Evolutionary conservation across 2,329 filamentous ascomycete species (phyloP), one percentile per base, ranked within the genome.

Genomic region (Juglanconis juglandina): DNA sequence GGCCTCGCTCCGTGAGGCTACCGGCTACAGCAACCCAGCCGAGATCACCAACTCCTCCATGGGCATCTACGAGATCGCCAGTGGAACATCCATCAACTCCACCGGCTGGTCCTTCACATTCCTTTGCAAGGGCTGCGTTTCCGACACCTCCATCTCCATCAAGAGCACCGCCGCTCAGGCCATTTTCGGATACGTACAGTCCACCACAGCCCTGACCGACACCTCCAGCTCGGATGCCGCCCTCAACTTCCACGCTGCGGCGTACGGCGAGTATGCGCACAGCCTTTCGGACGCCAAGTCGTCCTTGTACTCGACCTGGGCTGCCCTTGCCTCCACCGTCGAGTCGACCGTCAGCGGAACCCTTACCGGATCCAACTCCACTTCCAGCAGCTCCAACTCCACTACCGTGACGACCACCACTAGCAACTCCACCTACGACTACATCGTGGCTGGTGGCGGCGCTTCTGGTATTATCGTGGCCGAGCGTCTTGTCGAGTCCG

Each of bases 81-180:
- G 75, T 14, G 78, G 78, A 7, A 80, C 77, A 13, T 79, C 76
- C 59, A 67, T 77, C 60, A 82, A 81, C 69, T 69, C 66, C 55
- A 81, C 79, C 2, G 75, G 80, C 67, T 76, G 76, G 68, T 75
- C 73, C 6, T 79, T 77, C 65, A 82, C 79, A 9, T 82, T 81
- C 69, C 70, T 81, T 47, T 82, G 79, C 69, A 67, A 69, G 53
- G 70, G 70, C 50, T 78, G 76, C 64, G 67, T 75, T 55, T 69
- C 66, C 9, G 64, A 64, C 4, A 71, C 72, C 58, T 64, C 68
- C 1, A 65, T 66, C 35, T 66, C 68, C 48, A 68, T 71, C 41
- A 66, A 68, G 9, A 59, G 68, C 39, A 63, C 70, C 17, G 65
- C 61, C 30, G 64, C 63, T 33, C 39, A 65, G 58, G 51, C 51